These are phyloP conservation scores for Trametes cinnabarina DNA, from an alignment of 768 basidiomycete species.

Conservation along the genomic window DNA sequence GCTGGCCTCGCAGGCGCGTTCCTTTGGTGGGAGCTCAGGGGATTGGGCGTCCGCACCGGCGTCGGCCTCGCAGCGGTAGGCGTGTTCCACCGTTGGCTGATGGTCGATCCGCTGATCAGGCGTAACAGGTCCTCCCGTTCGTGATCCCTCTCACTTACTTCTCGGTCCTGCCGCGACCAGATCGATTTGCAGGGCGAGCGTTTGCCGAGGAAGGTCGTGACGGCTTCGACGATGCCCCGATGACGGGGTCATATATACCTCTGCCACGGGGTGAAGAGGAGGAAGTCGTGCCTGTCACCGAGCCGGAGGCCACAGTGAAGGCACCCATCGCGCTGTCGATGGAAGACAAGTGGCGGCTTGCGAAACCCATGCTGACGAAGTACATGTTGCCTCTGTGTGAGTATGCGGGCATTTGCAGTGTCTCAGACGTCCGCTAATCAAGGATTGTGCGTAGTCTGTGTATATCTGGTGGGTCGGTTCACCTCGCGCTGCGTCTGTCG, in stretches of 20 bases:
- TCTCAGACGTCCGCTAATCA: neutral
- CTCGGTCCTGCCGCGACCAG: constrained; percentile 67
- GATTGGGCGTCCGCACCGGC: constrained; percentile 78
- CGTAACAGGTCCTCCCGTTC: constrained; percentile 70
- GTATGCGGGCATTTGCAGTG: constrained; percentile 29
- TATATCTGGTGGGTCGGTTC: constrained; percentile 52
- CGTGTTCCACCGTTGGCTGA: neutral
- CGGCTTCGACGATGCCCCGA: constrained; percentile 13
- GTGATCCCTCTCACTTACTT: constrained; percentile 76
- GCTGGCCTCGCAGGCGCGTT: constrained; percentile 92
- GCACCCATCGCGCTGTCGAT: constrained; percentile 48
- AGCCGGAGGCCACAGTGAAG: constrained; percentile 2
- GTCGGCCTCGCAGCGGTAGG: constrained; percentile 81
- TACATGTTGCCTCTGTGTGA: constrained; percentile 95
- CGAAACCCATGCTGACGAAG: constrained; percentile 70
- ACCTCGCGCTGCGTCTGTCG: neutral
- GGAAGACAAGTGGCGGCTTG: constrained; percentile 77
- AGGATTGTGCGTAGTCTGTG: constrained; percentile 42
- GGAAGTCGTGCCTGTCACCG: neutral
- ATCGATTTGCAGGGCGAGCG: constrained; percentile 46
- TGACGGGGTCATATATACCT: constrained; percentile 5
- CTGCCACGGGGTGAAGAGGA: constrained; percentile 6
- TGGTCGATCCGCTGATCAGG: neutral
- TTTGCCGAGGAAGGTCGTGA: constrained; percentile 40
- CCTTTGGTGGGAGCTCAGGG: constrained; percentile 91